Evolutionary conservation across 805 yeast genomes (phyloP).

Genomic region (Starmerella tilneyi): DNA sequence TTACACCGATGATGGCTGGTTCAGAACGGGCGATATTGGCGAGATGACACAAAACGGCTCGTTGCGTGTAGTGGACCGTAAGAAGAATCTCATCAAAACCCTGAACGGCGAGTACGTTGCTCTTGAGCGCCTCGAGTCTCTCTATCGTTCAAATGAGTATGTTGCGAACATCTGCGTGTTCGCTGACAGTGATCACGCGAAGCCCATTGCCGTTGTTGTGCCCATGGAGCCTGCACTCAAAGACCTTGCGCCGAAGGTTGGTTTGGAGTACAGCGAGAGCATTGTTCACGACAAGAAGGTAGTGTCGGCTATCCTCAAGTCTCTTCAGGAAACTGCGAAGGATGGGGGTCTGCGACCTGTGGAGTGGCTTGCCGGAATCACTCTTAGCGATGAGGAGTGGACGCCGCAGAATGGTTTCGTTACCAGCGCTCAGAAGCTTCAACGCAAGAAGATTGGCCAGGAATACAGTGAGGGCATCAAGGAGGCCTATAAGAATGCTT

Average conservation of each 20-base stretch:
- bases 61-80: conserved; percentile 79
- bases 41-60: conserved; percentile 79
- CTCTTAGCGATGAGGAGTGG: conserved; percentile 84
- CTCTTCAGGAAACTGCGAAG: conserved; percentile 64
- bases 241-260: conserved; percentile 48
- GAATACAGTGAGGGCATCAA: conserved; percentile 61
- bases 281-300: conserved; percentile 50
- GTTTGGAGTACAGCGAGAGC: conserved; percentile 42
- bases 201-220: conserved; percentile 83
- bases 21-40: conserved; percentile 93
- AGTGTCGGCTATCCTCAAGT: conserved; percentile 42
- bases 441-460: conserved; percentile 76
- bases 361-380: conserved; percentile 71
- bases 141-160: conserved; percentile 70
- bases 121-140: conserved; percentile 82
- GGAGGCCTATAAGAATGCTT: conserved; percentile 41
- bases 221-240: conserved; percentile 64
- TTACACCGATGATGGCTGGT: conserved; percentile 81
- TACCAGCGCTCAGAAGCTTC: conserved; percentile 92
- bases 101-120: conserved; percentile 96
- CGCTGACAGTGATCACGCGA: conserved; percentile 78
- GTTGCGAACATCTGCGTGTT: conserved; percentile 83
- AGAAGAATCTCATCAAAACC: conserved; percentile 92
- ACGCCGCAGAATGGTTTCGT: conserved; percentile 92
- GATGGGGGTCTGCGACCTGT: conserved; percentile 73